Percentiles rank a stretch among this genome's conserved stretches.
Conservation (phyloP, 371 early-diverging fungal genomes). For the Zychaea mexicana region DNA sequence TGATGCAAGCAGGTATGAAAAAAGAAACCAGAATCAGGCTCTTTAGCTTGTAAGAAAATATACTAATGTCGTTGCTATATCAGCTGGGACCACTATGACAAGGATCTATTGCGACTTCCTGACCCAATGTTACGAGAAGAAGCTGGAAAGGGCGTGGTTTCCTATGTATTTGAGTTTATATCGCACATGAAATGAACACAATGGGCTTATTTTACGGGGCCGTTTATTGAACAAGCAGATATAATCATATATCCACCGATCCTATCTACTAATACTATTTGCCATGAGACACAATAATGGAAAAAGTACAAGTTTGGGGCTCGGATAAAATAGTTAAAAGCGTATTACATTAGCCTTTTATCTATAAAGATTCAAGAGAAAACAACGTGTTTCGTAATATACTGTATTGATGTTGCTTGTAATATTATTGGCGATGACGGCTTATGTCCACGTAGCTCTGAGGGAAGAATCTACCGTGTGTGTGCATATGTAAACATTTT, state of each 20-base stretch:
- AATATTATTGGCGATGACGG: no score
- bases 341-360: no score
- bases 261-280: neutral
- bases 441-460: no score
- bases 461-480: neutral
- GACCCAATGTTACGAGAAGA: conserved; percentile 80
- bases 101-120: conserved; percentile 68
- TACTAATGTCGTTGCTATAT: conserved; percentile 1
- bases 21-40: no score
- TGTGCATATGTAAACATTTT: neutral
- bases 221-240: neutral
- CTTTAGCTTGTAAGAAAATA: neutral
- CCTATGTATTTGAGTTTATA: conserved; percentile 93
- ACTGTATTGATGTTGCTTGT: no score
- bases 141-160: conserved; percentile 70
- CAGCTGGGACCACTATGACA: conserved; percentile 91
- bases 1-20: conserved; percentile 59
- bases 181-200: conserved; percentile 56
- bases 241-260: neutral
- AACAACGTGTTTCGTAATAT: neutral
- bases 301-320: no score
- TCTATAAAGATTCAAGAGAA: no score
- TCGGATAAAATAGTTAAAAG: no score
- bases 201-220: no score
- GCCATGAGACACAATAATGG: no score